Evolutionary conservation across 2,329 filamentous ascomycete genomes (phyloP), one percentile per base, ranked within the genome.

Genomic region (Claviceps sp.): DNA sequence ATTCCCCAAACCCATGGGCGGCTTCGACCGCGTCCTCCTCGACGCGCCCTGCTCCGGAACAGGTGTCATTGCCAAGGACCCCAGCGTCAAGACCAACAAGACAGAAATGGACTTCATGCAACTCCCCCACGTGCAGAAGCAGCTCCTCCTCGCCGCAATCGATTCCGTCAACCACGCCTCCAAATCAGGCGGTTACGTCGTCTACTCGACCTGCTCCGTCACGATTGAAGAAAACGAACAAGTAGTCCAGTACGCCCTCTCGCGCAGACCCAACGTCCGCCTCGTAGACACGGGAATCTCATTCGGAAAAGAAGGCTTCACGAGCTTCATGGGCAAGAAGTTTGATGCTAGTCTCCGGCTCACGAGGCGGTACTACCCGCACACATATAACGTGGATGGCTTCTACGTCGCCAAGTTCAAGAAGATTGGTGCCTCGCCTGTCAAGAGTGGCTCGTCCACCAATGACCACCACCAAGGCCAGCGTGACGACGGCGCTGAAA

Each of bases 381-480:
- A 95, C 66, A 80, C 85, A 19, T 89, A 93, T 73, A 95, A 96
- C 71, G 89, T 98, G 38, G 93, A 97, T 67, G 93, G 93, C 57
- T 98, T 98, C 82, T 98, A 89, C 66, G 93, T 98, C 56, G 88
- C 89, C 63, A 98, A 98, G 70, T 86, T 98, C 71, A 90, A 95
- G 70, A 98, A 98, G 77, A 81, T 81, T 16, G 91, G 82, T 0
- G 85, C 88, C 3, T 87, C 86, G 42, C 84, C 87, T 1, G 70
- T 75, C 52, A 80, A 78, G 55, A 57, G 58, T 17, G 59, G 59
- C 45, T 51, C 54, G 26, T 52, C 57, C 14, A 19, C 44, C 16
- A 26, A 24, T 16, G 7, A 16, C 42, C 42, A 16, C 22, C 42
- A 24, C 43, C 22, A 44, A 5, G 11, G 10, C 42, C 43, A 17